Conservation (phyloP, 345 rosid species). For the Laguncularia racemosa region DNA sequence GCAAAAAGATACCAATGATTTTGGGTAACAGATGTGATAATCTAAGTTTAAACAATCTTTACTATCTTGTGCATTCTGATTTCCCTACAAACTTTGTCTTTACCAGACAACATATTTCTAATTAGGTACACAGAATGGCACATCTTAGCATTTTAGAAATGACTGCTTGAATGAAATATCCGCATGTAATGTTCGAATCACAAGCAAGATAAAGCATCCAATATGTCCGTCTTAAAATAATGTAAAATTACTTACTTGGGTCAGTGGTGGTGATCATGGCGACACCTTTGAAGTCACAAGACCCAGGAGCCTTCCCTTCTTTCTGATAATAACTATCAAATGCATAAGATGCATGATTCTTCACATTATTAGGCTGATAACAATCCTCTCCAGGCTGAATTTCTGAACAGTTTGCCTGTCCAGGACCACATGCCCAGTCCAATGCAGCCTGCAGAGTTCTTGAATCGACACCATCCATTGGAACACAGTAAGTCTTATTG, state of each 20-base stretch:
- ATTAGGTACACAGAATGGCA: too few species aligned
- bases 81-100: too few species aligned
- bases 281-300: constrained; percentile 96
- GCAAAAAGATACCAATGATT: too few species aligned
- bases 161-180: too few species aligned
- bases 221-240: too few species aligned
- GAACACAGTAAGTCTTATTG: constrained; percentile 76
- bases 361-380: constrained; percentile 83
- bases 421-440: constrained; percentile 98
- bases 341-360: constrained; percentile 84
- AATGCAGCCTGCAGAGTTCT: constrained; percentile 81
- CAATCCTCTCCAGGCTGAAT: constrained; percentile 90
- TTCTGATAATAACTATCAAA: constrained; percentile 96
- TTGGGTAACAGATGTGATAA: too few species aligned
- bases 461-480: constrained; percentile 57
- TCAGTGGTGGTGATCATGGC: constrained; percentile 93
- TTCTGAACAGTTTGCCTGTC: constrained; percentile 84
- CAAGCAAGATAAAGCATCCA: too few species aligned
- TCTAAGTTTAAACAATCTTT: too few species aligned
- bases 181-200: too few species aligned
- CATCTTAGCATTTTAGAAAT: too few species aligned
- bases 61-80: too few species aligned
- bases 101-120: too few species aligned
- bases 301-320: constrained; percentile 63
- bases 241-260: constrained; percentile 62